Evolutionary conservation across 495 filamentous ascomycete genomes (phyloP).

Genomic region (Daldinia concentrica): DNA sequence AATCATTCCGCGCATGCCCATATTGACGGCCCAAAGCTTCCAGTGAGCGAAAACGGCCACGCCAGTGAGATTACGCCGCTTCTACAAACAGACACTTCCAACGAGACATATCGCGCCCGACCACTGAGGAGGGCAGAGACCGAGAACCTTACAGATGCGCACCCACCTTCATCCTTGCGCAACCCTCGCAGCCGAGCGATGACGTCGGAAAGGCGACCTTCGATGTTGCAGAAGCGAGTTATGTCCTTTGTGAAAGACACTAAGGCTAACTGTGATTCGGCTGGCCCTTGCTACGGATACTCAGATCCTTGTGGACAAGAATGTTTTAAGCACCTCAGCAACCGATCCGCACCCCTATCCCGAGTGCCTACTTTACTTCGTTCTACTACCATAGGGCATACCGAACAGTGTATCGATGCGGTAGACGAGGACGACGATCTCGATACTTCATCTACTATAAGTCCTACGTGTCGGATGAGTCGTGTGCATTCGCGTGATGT

Average conservation of each 20-base stretch:
- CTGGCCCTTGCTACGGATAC: slow-evolving; percentile 83
- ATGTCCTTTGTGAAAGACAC: slow-evolving; percentile 72
- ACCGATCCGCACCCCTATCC: slow-evolving; percentile 37
- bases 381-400: slow-evolving; percentile 32
- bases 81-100: slow-evolving; percentile 37
- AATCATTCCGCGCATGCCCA: slow-evolving; percentile 19
- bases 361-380: slow-evolving; percentile 43
- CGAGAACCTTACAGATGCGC: slow-evolving; percentile 24
- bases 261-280: slow-evolving; percentile 74
- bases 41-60: slow-evolving; percentile 39
- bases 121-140: slow-evolving; percentile 38
- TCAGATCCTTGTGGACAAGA: slow-evolving; percentile 86
- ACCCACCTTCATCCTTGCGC: background rate
- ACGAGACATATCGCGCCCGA: slow-evolving; percentile 8
- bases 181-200: slow-evolving; percentile 31
- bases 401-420: slow-evolving; percentile 29
- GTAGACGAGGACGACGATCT: slow-evolving; percentile 45
- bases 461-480: slow-evolving; percentile 42
- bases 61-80: slow-evolving; percentile 49
- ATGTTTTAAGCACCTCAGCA: slow-evolving; percentile 69
- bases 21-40: slow-evolving; percentile 17
- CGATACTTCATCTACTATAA: slow-evolving; percentile 28
- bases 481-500: slow-evolving; percentile 46
- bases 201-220: slow-evolving; percentile 53
- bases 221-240: slow-evolving; percentile 61